Evolutionary conservation across 2,329 filamentous ascomycete genomes (phyloP).

Genomic region (Aspergillus jensenii): DNA sequence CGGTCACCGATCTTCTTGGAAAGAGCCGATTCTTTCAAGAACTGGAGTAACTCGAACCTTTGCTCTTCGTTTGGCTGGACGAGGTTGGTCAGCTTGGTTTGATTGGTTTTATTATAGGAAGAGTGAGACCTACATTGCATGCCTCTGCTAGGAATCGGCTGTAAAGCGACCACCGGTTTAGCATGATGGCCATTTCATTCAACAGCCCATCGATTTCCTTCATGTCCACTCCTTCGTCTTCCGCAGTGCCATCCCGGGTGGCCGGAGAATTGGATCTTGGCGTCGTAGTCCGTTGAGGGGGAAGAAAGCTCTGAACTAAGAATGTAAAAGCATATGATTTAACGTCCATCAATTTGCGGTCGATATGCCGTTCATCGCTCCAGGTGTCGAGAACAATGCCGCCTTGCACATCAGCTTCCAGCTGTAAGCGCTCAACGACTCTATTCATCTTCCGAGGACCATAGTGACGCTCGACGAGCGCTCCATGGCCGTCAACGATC

Average conservation of each 20-base stretch:
- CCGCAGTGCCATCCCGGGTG: slow-evolving; percentile 61
- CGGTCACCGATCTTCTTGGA: slow-evolving; percentile 73
- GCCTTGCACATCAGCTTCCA: slow-evolving; percentile 93
- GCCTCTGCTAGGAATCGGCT: slow-evolving; percentile 84
- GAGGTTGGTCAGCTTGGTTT: slow-evolving; percentile 5
- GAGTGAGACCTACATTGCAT: slow-evolving; percentile 63
- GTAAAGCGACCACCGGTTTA: slow-evolving; percentile 90
- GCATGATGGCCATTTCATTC: slow-evolving; percentile 86
- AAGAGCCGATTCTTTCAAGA: slow-evolving; percentile 77
- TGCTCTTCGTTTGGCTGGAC: slow-evolving; percentile 47
- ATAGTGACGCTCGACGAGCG: slow-evolving; percentile 90
- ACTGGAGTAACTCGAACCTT: slow-evolving; percentile 66
- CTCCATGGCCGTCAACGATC: slow-evolving; percentile 89
- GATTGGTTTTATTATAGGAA: neutral
- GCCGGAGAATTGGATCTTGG: slow-evolving; percentile 77
- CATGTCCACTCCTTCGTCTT: slow-evolving; percentile 95
- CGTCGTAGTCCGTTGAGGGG: slow-evolving; percentile 66
- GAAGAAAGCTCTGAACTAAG: slow-evolving; percentile 88
- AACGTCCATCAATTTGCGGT: slow-evolving; percentile 86
- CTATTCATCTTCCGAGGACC: slow-evolving; percentile 89
- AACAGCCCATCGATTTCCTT: slow-evolving; percentile 88
- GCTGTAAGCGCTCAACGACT: slow-evolving; percentile 88
- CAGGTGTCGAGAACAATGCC: slow-evolving; percentile 95
- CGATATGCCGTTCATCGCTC: slow-evolving; percentile 82
- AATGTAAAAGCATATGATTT: slow-evolving; percentile 99